phyloP scores from a whole-genome alignment of 2,329 filamentous ascomycete species.

The Didymosphaeria variabile region DNA sequence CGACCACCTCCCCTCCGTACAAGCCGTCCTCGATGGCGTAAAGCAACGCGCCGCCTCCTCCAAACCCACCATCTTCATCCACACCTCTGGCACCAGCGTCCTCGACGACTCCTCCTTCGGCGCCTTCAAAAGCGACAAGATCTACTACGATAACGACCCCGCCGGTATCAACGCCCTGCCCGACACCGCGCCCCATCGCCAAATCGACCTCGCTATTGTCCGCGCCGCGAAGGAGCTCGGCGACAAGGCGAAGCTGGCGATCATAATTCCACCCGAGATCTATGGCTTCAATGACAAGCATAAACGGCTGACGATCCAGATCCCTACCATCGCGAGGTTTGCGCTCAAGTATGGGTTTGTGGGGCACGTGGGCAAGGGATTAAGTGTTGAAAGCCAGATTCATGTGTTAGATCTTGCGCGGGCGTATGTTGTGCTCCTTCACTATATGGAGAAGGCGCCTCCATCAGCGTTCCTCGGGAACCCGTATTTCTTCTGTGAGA shows the following conservation, averaged over 20 bases:
- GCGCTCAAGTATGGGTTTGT: slow-evolving; percentile 59
- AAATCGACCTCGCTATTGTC: slow-evolving; percentile 58
- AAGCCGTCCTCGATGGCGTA: slow-evolving; percentile 58
- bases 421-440: slow-evolving; percentile 57
- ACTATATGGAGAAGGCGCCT: slow-evolving; percentile 52
- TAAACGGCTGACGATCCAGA: slow-evolving; percentile 56
- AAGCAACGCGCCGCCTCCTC: slow-evolving; percentile 48
- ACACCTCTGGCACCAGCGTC: slow-evolving; percentile 57
- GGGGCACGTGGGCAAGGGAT: slow-evolving; percentile 56
- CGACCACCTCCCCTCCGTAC: slow-evolving; percentile 57
- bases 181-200: slow-evolving; percentile 55
- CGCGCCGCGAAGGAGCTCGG: slow-evolving; percentile 48
- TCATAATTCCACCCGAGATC: slow-evolving; percentile 59
- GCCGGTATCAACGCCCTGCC: slow-evolving; percentile 54
- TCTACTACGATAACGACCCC: slow-evolving; percentile 56
- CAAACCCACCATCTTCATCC: slow-evolving; percentile 57
- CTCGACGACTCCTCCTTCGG: slow-evolving; percentile 49
- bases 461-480: slow-evolving; percentile 49
- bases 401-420: slow-evolving; percentile 60
- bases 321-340: slow-evolving; percentile 59
- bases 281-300: slow-evolving; percentile 56
- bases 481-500: slow-evolving; percentile 62
- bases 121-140: slow-evolving; percentile 45
- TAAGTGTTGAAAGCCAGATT: slow-evolving; percentile 53
- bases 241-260: slow-evolving; percentile 55